phyloP scores from a whole-genome alignment of 805 yeast genomes.

The Candida tammaniensis region DNA sequence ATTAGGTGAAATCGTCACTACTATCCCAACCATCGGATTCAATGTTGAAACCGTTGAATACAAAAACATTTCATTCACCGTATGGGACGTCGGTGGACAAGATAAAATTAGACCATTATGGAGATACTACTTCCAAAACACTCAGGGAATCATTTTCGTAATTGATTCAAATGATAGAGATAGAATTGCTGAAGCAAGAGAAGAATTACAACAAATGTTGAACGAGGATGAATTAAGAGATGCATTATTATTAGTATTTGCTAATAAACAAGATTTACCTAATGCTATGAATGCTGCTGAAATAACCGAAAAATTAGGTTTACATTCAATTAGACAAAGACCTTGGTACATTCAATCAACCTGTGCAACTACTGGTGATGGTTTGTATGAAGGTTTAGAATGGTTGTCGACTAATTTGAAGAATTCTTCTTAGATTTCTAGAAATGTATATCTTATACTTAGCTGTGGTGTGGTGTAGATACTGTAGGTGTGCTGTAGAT shows the following conservation, averaged over 20 bases:
- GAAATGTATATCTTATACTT: too few relatives aligned
- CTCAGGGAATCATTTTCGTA: conserved; percentile 97
- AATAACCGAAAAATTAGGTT: conserved; percentile 94
- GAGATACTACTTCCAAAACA: conserved; percentile 98
- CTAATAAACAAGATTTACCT: conserved; percentile 98
- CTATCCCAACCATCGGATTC: conserved; percentile 96
- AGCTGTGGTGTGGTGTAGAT: too few relatives aligned
- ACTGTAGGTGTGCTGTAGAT: too few relatives aligned
- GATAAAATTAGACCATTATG: conserved; percentile 97
- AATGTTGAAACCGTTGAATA: conserved; percentile 97
- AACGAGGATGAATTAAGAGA: conserved; percentile 98
- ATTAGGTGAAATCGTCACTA: conserved; percentile 93
- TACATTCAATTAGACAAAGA: conserved; percentile 96
- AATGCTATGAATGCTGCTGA: conserved; percentile 99
- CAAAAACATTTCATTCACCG: conserved; percentile 94
- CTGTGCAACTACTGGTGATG: conserved; percentile 99
- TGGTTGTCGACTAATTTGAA: conserved; percentile 93
- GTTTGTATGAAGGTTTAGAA: conserved; percentile 95
- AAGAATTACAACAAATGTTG: conserved; percentile 96
- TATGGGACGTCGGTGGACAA: conserved; percentile 99
- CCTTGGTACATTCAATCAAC: conserved; percentile 99
- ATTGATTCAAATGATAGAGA: conserved; percentile 98
- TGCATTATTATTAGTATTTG: conserved; percentile 91
- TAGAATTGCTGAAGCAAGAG: conserved; percentile 97
- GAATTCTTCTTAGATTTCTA: conserved; percentile 20